Evolutionary conservation across 257 asterid species (phyloP), one percentile per base, ranked within the genome.

Genomic region (Thymus quinquecostatus): DNA sequence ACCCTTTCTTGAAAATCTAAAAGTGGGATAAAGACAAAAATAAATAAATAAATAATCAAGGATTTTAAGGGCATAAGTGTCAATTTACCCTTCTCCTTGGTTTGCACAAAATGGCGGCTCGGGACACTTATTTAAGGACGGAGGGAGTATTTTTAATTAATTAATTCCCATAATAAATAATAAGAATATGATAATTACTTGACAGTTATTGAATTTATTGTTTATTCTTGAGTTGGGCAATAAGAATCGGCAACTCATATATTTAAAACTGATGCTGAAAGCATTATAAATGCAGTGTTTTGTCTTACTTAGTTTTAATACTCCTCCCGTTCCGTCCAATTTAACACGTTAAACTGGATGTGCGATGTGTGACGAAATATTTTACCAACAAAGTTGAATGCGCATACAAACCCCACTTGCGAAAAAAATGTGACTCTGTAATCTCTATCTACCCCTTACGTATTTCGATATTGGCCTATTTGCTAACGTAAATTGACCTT

Each of bases 361-460:
- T 47, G 53, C 2, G 12, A 8, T 11, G 9, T 11, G 11, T 44
- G 49, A 49, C 27, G 55, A 49, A 12, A 12, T 8, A 54, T 34
- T 27, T 29, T 10, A 29, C 40, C 11, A 56, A 30, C 9, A 9
- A 56, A 56, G 40, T 29, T 56, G 10, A 56, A 27, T 29, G 21
- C 10, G 4, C 9, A 10, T 32, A 14, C 11, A 58, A 29, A 4
- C 5, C 27, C 44, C 64, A 11, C 59, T 21, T 8, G 27, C 6
- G 7, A 10, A 21, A 21, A 21, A 21, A 4, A 33, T 12, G 28
- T 12, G 64, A 29, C 27, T 60, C 41, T 68, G 50, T 10, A 45
- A 38, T 54, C 41, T 68, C 44, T 70, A 70, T 70, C 75, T 13
- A 45, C 10, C 3, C 12, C 49, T 4, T 60, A 38, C 66, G 50